Evolutionary conservation across 805 yeast genomes (phyloP).

Genomic region (Yarrowia deformans): DNA sequence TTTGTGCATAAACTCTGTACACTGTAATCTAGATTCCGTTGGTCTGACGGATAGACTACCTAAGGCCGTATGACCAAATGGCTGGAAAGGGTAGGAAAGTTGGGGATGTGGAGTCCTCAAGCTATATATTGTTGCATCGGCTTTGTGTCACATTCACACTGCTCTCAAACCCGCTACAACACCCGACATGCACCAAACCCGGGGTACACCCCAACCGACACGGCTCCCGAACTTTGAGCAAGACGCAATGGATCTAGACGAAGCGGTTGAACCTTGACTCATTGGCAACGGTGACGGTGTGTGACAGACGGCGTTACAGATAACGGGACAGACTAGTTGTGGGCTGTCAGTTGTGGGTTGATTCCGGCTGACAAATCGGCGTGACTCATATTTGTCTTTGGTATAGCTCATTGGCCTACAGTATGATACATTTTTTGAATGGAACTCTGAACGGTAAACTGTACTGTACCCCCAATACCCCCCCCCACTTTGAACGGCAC

Average conservation of each 20-base stretch:
- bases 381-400: no score
- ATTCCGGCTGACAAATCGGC: no score
- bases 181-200: not conserved
- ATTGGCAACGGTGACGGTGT: not conserved
- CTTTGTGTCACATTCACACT: not conserved
- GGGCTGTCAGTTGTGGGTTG: no score
- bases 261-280: not conserved
- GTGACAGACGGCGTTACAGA: no score
- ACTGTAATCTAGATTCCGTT: not conserved
- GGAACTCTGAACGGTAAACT: not conserved
- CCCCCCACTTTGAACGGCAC: slow-evolving; percentile 5
- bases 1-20: slow-evolving; percentile 9
- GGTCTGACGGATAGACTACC: no score
- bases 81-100: no score
- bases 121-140: not conserved
- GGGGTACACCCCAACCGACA: slow-evolving; percentile 14
- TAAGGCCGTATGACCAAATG: no score
- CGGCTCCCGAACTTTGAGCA: slow-evolving; percentile 21
- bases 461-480: not conserved
- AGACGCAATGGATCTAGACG: slow-evolving; percentile 8
- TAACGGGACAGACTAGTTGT: no score
- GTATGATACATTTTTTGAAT: no score
- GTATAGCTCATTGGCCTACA: no score
- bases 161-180: not conserved
- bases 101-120: no score